Evolutionary conservation across 1,284 basidiomycete genomes (phyloP).

Genomic region (Quambalaria eucalypti): DNA sequence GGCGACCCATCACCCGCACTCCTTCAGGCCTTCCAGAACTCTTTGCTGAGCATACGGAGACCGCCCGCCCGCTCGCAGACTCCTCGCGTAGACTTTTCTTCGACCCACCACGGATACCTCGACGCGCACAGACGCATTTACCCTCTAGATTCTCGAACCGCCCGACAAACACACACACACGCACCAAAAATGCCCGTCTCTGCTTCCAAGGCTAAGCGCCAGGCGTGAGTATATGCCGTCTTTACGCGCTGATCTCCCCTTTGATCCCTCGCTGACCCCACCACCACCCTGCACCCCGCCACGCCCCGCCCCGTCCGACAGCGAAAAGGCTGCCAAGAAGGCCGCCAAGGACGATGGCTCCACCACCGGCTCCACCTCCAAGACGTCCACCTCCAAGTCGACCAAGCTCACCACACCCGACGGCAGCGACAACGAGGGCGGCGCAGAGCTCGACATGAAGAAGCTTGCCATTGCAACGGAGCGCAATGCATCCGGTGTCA

Average conservation of each 20-base stretch:
- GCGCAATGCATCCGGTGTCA: slow-evolving; percentile 58
- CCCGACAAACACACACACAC: neutral
- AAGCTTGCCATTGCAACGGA: slow-evolving; percentile 43
- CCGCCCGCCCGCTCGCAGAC: no score
- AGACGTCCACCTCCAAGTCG: slow-evolving; percentile 19
- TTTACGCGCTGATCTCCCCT: neutral
- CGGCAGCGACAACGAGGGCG: slow-evolving; percentile 18
- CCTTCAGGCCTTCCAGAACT: no score
- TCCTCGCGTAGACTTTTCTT: no score
- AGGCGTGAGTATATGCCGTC: slow-evolving; percentile 32
- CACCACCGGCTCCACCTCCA: slow-evolving; percentile 29
- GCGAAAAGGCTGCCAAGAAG: slow-evolving; percentile 45
- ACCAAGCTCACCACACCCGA: slow-evolving; percentile 28
- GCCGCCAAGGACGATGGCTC: slow-evolving; percentile 35
- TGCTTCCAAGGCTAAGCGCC: slow-evolving; percentile 47
- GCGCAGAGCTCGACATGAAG: slow-evolving; percentile 42
- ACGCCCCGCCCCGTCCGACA: slow-evolving; percentile 6
- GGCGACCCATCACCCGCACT: no score
- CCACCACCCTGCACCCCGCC: no score
- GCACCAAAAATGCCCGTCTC: slow-evolving; percentile 39
- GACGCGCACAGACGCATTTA: neutral
- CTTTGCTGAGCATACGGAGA: no score
- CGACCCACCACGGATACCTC: neutral
- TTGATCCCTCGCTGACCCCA: no score
- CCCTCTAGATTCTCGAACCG: neutral